Conservation (phyloP, 257 asterid species). For the Capsicum pubescens region DNA sequence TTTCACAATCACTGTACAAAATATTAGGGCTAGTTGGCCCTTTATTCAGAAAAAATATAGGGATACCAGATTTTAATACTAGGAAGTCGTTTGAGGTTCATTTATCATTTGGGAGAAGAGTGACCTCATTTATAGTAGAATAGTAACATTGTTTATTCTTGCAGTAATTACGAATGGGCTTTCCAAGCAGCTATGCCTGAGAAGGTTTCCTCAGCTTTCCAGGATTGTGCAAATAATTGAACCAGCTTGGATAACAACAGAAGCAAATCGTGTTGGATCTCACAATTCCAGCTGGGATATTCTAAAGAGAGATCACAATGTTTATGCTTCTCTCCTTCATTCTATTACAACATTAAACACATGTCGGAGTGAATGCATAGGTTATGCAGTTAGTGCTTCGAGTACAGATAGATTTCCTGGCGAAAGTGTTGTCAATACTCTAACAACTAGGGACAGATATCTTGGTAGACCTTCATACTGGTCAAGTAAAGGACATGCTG, state of each 20-base stretch:
- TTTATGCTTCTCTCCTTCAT: constrained; percentile 64
- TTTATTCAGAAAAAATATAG: neutral
- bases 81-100: constrained; percentile 2
- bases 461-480: constrained; percentile 66
- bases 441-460: constrained; percentile 61
- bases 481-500: constrained; percentile 83
- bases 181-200: constrained; percentile 63
- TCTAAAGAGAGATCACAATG: constrained; percentile 58
- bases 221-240: constrained; percentile 41
- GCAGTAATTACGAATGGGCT: constrained; percentile 69
- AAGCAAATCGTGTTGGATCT: constrained; percentile 38
- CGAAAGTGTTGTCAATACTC: constrained; percentile 71
- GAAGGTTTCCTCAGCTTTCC: constrained; percentile 64
- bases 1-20: neutral
- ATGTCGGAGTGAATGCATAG: constrained; percentile 56
- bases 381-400: constrained; percentile 69
- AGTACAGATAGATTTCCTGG: constrained; percentile 77
- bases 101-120: constrained; percentile 6
- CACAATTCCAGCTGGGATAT: constrained; percentile 42
- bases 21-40: neutral
- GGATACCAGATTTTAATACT: neutral
- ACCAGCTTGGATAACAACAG: constrained; percentile 29
- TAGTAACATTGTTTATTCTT: constrained; percentile 20
- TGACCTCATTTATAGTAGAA: neutral
- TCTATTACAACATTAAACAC: constrained; percentile 54